Percentiles rank a stretch among this genome's conserved stretches.
These are phyloP conservation scores for Zanthoxylum bungeanum DNA, from an alignment of 345 rosid genomes.

Conservation along the genomic window DNA sequence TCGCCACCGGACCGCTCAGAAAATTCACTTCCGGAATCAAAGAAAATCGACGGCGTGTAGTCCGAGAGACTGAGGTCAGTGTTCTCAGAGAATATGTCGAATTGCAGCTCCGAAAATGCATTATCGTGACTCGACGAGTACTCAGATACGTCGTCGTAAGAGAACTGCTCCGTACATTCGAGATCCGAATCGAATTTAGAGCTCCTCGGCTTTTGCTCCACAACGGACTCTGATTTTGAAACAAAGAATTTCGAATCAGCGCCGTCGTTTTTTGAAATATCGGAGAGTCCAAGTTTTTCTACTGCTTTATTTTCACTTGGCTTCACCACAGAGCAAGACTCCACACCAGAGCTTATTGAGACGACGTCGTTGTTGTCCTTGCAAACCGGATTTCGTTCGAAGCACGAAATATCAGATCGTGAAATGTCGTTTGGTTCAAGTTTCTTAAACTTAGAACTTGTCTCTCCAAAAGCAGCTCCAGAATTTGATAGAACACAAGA, in stretches of 20 bases:
- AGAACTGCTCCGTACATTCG: constrained; percentile 62
- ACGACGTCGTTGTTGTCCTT: constrained; percentile 40
- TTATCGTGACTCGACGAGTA: constrained; percentile 42
- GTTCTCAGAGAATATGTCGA: constrained; percentile 42
- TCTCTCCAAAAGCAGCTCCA: constrained; percentile 23
- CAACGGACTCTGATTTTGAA: constrained; percentile 29
- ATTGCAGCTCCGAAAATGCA: constrained; percentile 50
- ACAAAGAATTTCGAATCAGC: constrained; percentile 29
- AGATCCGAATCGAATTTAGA: constrained; percentile 50
- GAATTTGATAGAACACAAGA: constrained; percentile 51
- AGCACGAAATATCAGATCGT: constrained; percentile 43
- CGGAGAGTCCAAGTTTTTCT: constrained; percentile 22
- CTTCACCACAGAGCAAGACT: constrained; percentile 29
- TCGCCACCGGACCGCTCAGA: constrained; percentile 56
- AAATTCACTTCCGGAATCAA: constrained; percentile 71
- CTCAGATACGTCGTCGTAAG: constrained; percentile 48
- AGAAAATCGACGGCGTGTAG: constrained; percentile 51
- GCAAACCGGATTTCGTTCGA: constrained; percentile 32
- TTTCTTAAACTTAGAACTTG: constrained; percentile 20
- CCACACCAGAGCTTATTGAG: constrained; percentile 44
- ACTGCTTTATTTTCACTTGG: constrained; percentile 23
- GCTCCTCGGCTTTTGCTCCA: constrained; percentile 39
- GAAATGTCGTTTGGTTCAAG: constrained; percentile 14
- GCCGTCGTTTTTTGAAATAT: constrained; percentile 34
- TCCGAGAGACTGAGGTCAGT: constrained; percentile 63